These are phyloP conservation scores for Tympanopsis confertula DNA, from an alignment of 2,329 filamentous ascomycete genomes.

Conservation along the genomic window DNA sequence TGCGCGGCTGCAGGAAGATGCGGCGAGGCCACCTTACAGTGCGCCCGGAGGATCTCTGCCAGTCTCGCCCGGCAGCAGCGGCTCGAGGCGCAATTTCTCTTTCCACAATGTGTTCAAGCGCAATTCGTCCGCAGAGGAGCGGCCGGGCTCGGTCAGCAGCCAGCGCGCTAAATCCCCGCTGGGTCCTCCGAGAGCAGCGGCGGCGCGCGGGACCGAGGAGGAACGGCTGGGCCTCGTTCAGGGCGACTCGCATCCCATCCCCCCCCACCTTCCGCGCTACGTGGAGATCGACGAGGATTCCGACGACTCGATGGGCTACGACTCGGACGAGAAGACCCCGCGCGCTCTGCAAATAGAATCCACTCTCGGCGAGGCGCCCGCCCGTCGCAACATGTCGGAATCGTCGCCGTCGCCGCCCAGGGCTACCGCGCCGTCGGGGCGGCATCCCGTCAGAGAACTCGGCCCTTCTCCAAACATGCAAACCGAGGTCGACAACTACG, in stretches of 20 bases:
- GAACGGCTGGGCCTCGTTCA: constrained; percentile 75
- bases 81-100: constrained; percentile 69
- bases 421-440: background rate
- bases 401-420: too few relatives aligned
- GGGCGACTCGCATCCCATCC: constrained; percentile 39
- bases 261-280: constrained; percentile 21
- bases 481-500: background rate
- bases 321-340: background rate
- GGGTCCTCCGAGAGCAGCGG: too few relatives aligned
- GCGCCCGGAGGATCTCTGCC: too few relatives aligned
- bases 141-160: constrained; percentile 10
- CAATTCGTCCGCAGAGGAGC: constrained; percentile 17
- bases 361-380: background rate
- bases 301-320: background rate
- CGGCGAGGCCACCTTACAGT: too few relatives aligned
- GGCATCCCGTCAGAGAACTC: background rate
- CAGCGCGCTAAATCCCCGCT: constrained; percentile 9
- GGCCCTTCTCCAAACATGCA: background rate
- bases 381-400: background rate
- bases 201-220: constrained; percentile 58
- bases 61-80: too few relatives aligned
- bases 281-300: constrained; percentile 18
- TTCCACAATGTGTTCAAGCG: constrained; percentile 77
- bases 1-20: too few relatives aligned
- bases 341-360: background rate